Evolutionary conservation across 768 basidiomycete genomes (phyloP), one percentile per base, ranked within the genome.

Genomic region (Tylopilus sp.): DNA sequence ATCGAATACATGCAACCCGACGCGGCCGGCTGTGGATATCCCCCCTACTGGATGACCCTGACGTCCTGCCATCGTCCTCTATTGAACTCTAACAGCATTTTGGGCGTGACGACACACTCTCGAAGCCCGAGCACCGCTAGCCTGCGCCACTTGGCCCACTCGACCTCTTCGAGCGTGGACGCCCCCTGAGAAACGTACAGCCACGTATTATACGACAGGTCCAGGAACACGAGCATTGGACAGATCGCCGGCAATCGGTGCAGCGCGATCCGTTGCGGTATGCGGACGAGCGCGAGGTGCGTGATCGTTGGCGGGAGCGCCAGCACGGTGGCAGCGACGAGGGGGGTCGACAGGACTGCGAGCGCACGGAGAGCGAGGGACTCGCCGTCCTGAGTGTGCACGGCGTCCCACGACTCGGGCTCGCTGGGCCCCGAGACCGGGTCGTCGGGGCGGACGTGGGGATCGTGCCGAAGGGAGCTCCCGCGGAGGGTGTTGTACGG

Each of bases 121-220:
- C 84, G 71, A 46, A 86, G 63, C 1, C 82, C 86, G 25, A 89
- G 64, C 12, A 81, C 69, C 51, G 71, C 69, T 50, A 91, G 62
- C 30, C 74, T 62, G 30, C 67, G 71, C 80, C 81, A 83, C 35
- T 78, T 75, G 6, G 50, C 52, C 88, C 86, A 90, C 38, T 79
- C 74, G 4, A 85, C 68, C 36, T 76, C 75, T 44, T 77, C 77
- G 18, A 85, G 56, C 11, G 69, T 68, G 41, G 71, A 61, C 23
- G 66, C 55, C 8, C 65, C 69, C 20, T 44, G 38, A n/a, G 3
- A 1, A 4, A 18, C 28, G 18, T 33, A 28, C 22, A 80, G 58
- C 79, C 80, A 81, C 5, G 47, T 33, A 44, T 88, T 89, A 63
- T 78, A 86, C 1, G 88, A 90, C 42, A 90, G 63, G 61, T 89